These are phyloP conservation scores for Yarrowia bubula DNA, from an alignment of 805 yeast species.

Conservation along the genomic window DNA sequence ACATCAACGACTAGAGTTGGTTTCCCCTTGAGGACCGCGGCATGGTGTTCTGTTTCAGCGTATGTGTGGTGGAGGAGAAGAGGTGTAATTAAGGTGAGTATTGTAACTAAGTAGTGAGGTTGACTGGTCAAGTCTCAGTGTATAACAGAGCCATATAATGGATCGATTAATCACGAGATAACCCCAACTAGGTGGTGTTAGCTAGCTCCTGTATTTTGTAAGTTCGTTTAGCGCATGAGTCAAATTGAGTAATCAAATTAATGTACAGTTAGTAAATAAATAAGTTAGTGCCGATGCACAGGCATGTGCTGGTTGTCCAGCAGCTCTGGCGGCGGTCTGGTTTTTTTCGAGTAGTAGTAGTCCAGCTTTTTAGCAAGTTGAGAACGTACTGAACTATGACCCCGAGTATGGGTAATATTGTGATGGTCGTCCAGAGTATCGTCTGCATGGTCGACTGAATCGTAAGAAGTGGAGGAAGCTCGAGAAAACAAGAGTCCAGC, in stretches of 20 bases:
- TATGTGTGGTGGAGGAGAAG: too few species aligned
- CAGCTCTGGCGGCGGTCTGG: slow-evolving; percentile 12
- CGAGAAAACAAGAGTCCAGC: slow-evolving; percentile 12
- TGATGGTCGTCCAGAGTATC: background rate
- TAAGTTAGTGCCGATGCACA: slow-evolving; percentile 18
- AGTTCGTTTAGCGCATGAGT: too few species aligned
- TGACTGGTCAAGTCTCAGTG: too few species aligned
- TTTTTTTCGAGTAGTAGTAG: slow-evolving; percentile 22
- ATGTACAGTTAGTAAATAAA: slow-evolving; percentile 25
- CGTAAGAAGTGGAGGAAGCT: slow-evolving; percentile 5
- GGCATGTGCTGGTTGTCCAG: slow-evolving; percentile 20
- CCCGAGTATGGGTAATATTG: background rate
- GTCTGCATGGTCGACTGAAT: background rate
- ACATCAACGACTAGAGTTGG: too few species aligned
- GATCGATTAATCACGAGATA: too few species aligned
- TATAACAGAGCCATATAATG: too few species aligned
- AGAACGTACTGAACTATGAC: background rate
- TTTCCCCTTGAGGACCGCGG: too few species aligned
- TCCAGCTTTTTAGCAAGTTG: slow-evolving; percentile 6
- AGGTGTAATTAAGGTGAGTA: too few species aligned
- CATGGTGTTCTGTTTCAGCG: too few species aligned
- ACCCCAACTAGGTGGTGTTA: too few species aligned
- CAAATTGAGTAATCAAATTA: background rate
- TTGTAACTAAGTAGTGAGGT: too few species aligned
- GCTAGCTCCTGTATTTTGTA: too few species aligned